These are phyloP conservation scores for Fusarium cyanostomum DNA, from an alignment of 2,329 filamentous ascomycete species.

Conservation along the genomic window DNA sequence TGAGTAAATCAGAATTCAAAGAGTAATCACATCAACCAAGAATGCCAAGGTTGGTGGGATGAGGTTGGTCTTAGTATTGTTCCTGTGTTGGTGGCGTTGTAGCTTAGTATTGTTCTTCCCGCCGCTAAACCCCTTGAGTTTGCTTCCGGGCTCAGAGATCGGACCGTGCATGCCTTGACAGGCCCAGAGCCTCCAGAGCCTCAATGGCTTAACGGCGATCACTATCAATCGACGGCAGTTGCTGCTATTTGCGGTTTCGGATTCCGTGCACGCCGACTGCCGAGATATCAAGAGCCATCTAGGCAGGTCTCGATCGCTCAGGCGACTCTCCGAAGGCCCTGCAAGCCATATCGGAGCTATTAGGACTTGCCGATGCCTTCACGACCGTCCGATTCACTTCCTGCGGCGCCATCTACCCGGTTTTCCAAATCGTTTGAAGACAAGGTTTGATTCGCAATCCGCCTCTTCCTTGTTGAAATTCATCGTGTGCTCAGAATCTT, in stretches of 20 bases:
- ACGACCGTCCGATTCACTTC: slow-evolving; percentile 14
- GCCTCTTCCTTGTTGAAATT: slow-evolving; percentile 9
- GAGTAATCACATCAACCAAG: slow-evolving; percentile 29
- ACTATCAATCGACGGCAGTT: neutral
- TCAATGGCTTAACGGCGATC: slow-evolving; percentile 17
- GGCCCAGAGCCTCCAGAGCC: slow-evolving; percentile 12
- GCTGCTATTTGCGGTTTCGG: slow-evolving; percentile 27
- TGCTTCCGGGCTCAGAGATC: slow-evolving; percentile 10
- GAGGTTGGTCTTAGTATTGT: slow-evolving; percentile 47
- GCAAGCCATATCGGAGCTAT: slow-evolving; percentile 3
- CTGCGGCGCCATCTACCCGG: slow-evolving; percentile 13
- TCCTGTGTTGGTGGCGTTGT: slow-evolving; percentile 42
- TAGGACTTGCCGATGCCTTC: slow-evolving; percentile 8
- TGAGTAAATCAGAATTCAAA: slow-evolving; percentile 31
- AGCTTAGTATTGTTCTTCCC: slow-evolving; percentile 48
- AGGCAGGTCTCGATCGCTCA: slow-evolving; percentile 18
- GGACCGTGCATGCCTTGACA: slow-evolving; percentile 35
- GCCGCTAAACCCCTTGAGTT: slow-evolving; percentile 12
- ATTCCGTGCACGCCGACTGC: slow-evolving; percentile 27
- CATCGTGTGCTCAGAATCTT: slow-evolving; percentile 3
- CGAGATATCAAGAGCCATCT: slow-evolving; percentile 4
- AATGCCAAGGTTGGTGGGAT: slow-evolving; percentile 25
- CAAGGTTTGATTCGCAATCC: slow-evolving; percentile 14
- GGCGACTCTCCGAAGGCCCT: neutral
- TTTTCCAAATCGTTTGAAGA: slow-evolving; percentile 6